Evolutionary conservation across 2,329 filamentous ascomycete species (phyloP), one percentile per base, ranked within the genome.

Genomic region (Botrytis fabae): DNA sequence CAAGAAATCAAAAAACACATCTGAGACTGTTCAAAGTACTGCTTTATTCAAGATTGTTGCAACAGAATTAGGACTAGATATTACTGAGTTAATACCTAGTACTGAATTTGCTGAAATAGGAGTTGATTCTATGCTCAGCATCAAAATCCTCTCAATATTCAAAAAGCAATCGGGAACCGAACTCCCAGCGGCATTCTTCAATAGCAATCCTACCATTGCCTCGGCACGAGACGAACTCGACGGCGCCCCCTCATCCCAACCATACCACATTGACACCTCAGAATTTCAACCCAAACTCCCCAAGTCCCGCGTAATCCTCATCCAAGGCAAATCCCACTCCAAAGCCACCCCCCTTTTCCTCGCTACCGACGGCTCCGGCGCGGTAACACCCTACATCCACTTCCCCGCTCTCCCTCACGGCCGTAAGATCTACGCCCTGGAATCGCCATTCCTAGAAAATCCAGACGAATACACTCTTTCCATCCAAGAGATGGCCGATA

Each of bases 361-460:
- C 9, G 64, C 57, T n/a, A 60, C 69, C 4, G 69, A 71, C 35
- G 69, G 69, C 9, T 71, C 69, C 9, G 69, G 69, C 35, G 64
- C 69, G 1, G 69, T 61, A 22, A 38, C 40, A 20, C 64, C 69
- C 32, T 71, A 71, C 51, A 48, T 40, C 9, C 18, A 32, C 35
- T 44, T 71, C 22, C 61, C 69, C 3, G 25, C 48, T 57, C 38
- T 71, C 4, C 22, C 38, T 2, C 25, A 28, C 2, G 60, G 51
- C 2, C n/a, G 64, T 1, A 44, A 35, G 20, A 38, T 71, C 18
- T n/a, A 46, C 18, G 69, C 42, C 4, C 61, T 71, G 5, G 46
- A 46, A 25, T 71, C 42, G 9, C 28, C 60, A 40, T 71, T 44
- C 35, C 64, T 71, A 61, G 38, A 42, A 42, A 42, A 22, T 0